Conservation (phyloP, 1,284 basidiomycete species). For the Heterobasidion irregulare region DNA sequence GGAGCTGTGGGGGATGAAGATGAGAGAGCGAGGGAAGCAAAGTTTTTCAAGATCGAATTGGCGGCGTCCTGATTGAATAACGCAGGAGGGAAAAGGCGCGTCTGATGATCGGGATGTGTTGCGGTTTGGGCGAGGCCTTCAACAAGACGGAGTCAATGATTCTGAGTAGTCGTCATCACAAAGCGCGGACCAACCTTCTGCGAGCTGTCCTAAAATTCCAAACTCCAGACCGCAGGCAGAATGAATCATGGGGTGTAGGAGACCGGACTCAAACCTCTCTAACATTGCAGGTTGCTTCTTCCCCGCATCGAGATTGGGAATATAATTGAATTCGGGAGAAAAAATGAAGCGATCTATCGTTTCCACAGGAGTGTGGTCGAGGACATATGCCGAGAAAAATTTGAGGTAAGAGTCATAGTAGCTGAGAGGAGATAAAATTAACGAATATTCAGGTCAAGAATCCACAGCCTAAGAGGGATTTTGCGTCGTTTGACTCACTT, state of each 20-base stretch:
- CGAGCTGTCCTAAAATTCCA: conserved; percentile 48
- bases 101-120: conserved; percentile 17
- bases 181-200: conserved; percentile 39
- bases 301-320: conserved; percentile 8
- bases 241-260: conserved; percentile 62
- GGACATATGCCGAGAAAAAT: conserved; percentile 44
- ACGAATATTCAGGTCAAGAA: too few relatives aligned
- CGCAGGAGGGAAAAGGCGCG: conserved; percentile 16
- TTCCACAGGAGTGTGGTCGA: conserved; percentile 29
- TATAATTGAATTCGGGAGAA: conserved; percentile 37
- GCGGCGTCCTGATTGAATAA: conserved; percentile 15
- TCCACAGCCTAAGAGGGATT: too few relatives aligned
- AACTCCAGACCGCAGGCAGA: conserved; percentile 59
- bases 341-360: conserved; percentile 53
- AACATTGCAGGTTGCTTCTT: conserved; percentile 48
- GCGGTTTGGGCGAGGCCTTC: conserved; percentile 29
- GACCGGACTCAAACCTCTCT: conserved; percentile 45
- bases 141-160: neutral
- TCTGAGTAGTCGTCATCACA: neutral
- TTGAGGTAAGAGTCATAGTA: conserved; percentile 32
- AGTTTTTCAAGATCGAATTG: conserved; percentile 1
- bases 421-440: too few relatives aligned
- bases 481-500: too few relatives aligned
- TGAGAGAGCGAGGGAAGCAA: conserved; percentile 13
- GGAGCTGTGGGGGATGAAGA: conserved; percentile 9